Conservation (phyloP, 78 protist genomes). For the Dictyostelium citrinum region DNA sequence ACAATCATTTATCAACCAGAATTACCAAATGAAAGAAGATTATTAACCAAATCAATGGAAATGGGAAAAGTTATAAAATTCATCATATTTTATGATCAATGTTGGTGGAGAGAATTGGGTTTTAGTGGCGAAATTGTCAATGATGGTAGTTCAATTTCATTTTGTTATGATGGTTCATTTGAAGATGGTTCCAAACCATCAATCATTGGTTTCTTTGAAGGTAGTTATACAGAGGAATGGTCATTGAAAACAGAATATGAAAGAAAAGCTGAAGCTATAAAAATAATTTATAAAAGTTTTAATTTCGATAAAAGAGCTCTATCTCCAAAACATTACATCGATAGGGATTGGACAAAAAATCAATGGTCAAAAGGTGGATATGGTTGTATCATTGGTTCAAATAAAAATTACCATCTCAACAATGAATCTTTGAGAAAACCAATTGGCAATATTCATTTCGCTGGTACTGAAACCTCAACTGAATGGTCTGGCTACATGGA, state of each 20-base stretch:
- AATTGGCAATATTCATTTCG: slow-evolving; percentile 75
- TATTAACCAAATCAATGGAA: neutral
- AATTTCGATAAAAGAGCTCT: neutral
- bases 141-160: neutral
- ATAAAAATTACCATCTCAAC: neutral
- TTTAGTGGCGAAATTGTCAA: slow-evolving; percentile 50
- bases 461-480: slow-evolving; percentile 87
- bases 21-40: neutral
- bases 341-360: slow-evolving; percentile 40
- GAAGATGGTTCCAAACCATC: slow-evolving; percentile 48
- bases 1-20: neutral
- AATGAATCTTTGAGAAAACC: slow-evolving; percentile 63
- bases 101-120: slow-evolving; percentile 59
- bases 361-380: slow-evolving; percentile 27
- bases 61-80: slow-evolving; percentile 68
- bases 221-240: slow-evolving; percentile 20
- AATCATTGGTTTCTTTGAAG: slow-evolving; percentile 63
- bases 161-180: slow-evolving; percentile 32
- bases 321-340: neutral
- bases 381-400: neutral
- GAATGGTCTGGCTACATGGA: slow-evolving; percentile 82
- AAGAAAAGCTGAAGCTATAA: slow-evolving; percentile 5
- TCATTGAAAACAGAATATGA: neutral
- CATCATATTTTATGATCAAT: slow-evolving; percentile 35
- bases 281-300: neutral